Conservation (phyloP, 2,329 filamentous ascomycete species). For the Ophiostoma tasmaniense region DNA sequence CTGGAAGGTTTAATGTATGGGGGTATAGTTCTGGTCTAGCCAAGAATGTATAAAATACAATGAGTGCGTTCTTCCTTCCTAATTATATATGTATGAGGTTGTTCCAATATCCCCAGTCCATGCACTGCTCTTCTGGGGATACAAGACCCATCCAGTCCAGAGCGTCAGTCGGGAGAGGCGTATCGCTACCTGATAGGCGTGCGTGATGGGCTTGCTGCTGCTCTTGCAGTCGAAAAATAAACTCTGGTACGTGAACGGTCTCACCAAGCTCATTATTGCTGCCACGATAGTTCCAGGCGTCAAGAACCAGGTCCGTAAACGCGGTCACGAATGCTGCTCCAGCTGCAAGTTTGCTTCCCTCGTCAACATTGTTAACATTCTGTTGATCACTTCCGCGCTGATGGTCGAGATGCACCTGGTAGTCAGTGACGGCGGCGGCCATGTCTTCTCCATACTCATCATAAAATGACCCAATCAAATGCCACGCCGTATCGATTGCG, state of each 20-base stretch:
- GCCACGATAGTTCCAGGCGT: not conserved
- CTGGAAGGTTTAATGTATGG: not conserved
- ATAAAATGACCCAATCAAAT: not conserved
- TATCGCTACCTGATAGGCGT: not conserved
- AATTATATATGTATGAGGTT: slow-evolving; percentile 13
- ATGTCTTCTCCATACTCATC: not conserved
- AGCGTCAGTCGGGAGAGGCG: not conserved
- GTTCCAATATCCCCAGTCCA: slow-evolving; percentile 18
- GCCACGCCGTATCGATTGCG: not conserved
- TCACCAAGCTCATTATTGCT: not conserved
- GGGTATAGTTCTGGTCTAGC: not conserved
- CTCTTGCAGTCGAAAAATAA: not conserved
- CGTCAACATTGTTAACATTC: not conserved
- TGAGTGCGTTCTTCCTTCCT: not conserved
- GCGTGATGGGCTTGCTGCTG: not conserved
- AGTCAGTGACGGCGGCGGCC: not conserved
- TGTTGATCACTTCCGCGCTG: not conserved
- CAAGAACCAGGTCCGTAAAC: not conserved
- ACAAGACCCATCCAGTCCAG: not conserved
- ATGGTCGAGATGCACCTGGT: not conserved
- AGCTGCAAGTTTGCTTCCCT: not conserved
- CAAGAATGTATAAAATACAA: not conserved
- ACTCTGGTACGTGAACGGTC: not conserved
- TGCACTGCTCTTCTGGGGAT: slow-evolving; percentile 8
- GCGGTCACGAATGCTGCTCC: not conserved